Evolutionary conservation across 371 early-diverging fungal genomes (phyloP), one percentile per base, ranked within the genome.

Genomic region (Hamiltosporidium magnivora): DNA sequence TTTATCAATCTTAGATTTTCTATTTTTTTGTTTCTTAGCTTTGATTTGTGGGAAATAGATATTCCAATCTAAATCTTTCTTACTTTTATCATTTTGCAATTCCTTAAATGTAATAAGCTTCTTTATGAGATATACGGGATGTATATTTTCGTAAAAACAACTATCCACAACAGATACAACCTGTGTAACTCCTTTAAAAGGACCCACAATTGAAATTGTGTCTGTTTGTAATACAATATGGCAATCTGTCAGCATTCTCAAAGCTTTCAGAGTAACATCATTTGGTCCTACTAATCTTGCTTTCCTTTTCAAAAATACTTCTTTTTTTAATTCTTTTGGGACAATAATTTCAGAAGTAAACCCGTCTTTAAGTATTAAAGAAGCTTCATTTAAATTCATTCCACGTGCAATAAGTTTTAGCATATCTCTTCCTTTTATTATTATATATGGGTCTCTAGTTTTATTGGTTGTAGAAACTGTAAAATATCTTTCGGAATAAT

Each of bases 81-180:
- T 69, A 38, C 39, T 55, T 25, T 67, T 58, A 53, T 80, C 78
- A 41, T 71, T 70, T 44, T 65, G 73, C 1, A 82, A 67, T 55
- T 82, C 72, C 53, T 72, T 76, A 44, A 73, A 75, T 49, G 74
- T 65, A 54, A 82, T 71, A 25, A 80, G 59, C 46, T 65, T 59
- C 61, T 80, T 82, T 41, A 82, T 69, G 64, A 75, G 66, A 63
- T 75, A 80, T 39, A 79, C 73, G 8, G 83, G 83, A 66, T 82
- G 83, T n/a, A 75, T 68, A 67, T 82, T 82, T 39, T 71, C 61
- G 25, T 25, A 25, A 73, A 82, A 75, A 54, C 70, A 69, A 41
- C 68, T 67, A 9, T 65, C 40, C 1, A 78, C 73, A 39, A 82
- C 64, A 9, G 69, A 54, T 52, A 68, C 67, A 36, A 71, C 80